phyloP scores from a whole-genome alignment of 1,139 yeast species.

The Hemisphaericaspora xylofermentans region DNA sequence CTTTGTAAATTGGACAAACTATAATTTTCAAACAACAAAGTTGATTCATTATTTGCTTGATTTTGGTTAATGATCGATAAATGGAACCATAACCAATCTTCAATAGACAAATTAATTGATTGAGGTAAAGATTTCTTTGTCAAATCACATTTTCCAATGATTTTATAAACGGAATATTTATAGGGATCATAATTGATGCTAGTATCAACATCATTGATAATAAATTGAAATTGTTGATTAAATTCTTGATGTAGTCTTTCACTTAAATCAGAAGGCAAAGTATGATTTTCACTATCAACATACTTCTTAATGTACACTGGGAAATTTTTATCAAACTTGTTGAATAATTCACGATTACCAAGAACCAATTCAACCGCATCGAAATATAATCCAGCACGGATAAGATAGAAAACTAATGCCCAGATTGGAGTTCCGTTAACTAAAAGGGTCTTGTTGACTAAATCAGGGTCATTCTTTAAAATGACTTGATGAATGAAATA shows the following conservation, averaged over 20 bases:
- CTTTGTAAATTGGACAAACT: slow-evolving; percentile 73
- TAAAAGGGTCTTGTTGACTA: slow-evolving; percentile 34
- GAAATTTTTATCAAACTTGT: slow-evolving; percentile 82
- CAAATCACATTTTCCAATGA: slow-evolving; percentile 88
- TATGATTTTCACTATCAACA: slow-evolving; percentile 52
- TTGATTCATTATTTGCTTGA: slow-evolving; percentile 24
- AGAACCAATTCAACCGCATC: slow-evolving; percentile 62
- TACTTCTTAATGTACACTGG: slow-evolving; percentile 76
- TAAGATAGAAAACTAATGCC: slow-evolving; percentile 82
- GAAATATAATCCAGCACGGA: slow-evolving; percentile 76
- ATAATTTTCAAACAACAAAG: slow-evolving; percentile 68
- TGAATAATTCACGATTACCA: slow-evolving; percentile 52
- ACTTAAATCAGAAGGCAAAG: slow-evolving; percentile 63
- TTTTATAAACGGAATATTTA: slow-evolving; percentile 85
- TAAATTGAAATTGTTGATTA: slow-evolving; percentile 76
- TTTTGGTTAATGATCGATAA: slow-evolving; percentile 68
- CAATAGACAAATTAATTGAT: slow-evolving; percentile 72
- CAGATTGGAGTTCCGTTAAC: slow-evolving; percentile 88
- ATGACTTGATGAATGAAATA: slow-evolving; percentile 61
- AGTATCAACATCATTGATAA: slow-evolving; percentile 48
- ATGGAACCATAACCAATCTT: slow-evolving; percentile 98
- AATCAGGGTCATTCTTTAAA: slow-evolving; percentile 36
- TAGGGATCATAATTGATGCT: slow-evolving; percentile 74
- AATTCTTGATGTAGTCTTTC: slow-evolving; percentile 79
- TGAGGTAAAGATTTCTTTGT: slow-evolving; percentile 73